Evolutionary conservation across 306 rosid species (phyloP).

Genomic region (Ziziphus jujuba): DNA sequence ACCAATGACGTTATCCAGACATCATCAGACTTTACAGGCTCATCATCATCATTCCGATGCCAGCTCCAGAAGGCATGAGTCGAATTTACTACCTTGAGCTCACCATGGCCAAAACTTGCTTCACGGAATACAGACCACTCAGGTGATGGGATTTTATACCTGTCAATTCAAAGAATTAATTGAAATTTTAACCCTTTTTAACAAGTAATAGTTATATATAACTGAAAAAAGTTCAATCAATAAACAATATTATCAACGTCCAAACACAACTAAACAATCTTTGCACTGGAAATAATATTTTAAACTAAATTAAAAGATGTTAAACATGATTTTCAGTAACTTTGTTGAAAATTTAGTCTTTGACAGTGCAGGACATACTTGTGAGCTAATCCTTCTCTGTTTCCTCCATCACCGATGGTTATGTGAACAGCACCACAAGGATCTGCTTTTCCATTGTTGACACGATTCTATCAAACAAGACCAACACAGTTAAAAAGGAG

Average conservation of each 20-base stretch:
- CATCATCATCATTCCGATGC: constrained; percentile 93
- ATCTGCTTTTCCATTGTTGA: constrained; percentile 57
- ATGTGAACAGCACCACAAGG: constrained; percentile 83
- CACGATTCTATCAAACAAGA: constrained; percentile 58
- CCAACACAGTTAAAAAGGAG: background rate
- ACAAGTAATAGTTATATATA: background rate
- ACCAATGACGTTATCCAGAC: constrained; percentile 77
- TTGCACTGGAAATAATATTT: background rate
- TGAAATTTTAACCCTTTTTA: background rate
- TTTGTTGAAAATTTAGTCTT: background rate
- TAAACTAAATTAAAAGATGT: too few relatives aligned
- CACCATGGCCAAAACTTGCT: constrained; percentile 94
- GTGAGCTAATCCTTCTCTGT: constrained; percentile 81
- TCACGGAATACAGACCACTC: constrained; percentile 85
- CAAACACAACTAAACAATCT: too few relatives aligned
- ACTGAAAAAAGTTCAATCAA: background rate
- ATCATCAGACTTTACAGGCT: constrained; percentile 82
- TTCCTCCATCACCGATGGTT: constrained; percentile 96
- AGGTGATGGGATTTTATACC: constrained; percentile 73
- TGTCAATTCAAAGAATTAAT: constrained; percentile 26
- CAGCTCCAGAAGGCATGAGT: constrained; percentile 90
- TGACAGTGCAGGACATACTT: constrained; percentile 37
- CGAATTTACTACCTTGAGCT: constrained; percentile 68
- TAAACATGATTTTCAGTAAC: too few relatives aligned
- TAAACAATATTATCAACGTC: background rate